Evolutionary conservation across 441 rosid species (phyloP), one percentile per base, ranked within the genome.

Genomic region (Manihot esculenta): DNA sequence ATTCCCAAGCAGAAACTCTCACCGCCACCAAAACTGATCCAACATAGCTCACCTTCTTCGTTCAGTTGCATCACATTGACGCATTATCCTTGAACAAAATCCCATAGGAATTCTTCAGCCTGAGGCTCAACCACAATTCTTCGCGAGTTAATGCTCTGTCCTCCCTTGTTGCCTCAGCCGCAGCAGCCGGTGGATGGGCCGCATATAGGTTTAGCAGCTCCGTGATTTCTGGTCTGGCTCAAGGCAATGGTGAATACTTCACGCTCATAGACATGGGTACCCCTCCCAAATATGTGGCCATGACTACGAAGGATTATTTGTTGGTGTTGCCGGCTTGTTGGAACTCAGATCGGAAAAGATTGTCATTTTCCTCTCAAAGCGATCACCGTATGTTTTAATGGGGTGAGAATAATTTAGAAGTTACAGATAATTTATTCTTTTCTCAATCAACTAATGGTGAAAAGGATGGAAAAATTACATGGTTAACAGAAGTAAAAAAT

Each of bases 211-310:
- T 92, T 64, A 92, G 97, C 71, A 91, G 97, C 73, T 85, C 90
- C 3, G 85, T 94, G 1, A 80, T 84, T 50, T 94, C 97, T 35
- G 98, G 98, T 11, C 89, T 94, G 13, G 79, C 97, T 1, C 95
- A 87, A 62, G 97, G 97, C 13, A 90, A 93, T 65, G 97, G 99
- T 5, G 99, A 94, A 83, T 94, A 92, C 75, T 94, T 94, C 84
- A 87, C 92, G 73, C 87, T 95, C 79, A 66, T 94, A 21, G 99
- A 96, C 24, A 88, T 94, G 2, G 97, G 97, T 54, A 89, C 99
- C 11, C 99, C 97, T 27, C 79, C 92, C 35, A 86, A 78, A 62
- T 84, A 89, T 57, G 97, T 57, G 99, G 97, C 65, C 97, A 94
- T 62, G 88, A 88, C 72, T 91, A 91, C 58, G 86, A 93, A 81